Base-by-base conservation (phyloP, 1,139 yeast species). In the Pichia sp. region DNA sequence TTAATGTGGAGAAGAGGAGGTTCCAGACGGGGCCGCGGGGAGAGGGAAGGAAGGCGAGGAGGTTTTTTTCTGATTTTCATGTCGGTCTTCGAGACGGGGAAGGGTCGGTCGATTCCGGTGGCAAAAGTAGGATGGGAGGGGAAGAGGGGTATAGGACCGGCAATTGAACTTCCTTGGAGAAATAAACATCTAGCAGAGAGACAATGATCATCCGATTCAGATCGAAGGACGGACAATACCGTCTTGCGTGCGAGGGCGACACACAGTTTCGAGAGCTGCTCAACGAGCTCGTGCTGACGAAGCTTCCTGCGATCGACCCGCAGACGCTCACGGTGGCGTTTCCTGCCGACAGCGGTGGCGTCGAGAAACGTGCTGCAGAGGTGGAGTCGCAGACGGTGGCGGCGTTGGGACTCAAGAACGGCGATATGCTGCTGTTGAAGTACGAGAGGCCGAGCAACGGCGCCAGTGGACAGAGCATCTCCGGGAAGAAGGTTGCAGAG, bases 161-260 rank as follows among this genome's bases (percentile, higher is more conserved):
- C n/a, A n/a, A n/a, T n/a, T n/a, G n/a, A n/a, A n/a, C n/a, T n/a
- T n/a, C n/a, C n/a, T n/a, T n/a, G n/a, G n/a, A n/a, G n/a, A n/a
- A n/a, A n/a, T n/a, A n/a, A n/a, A n/a, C n/a, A n/a, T n/a, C n/a
- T n/a, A n/a, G n/a, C n/a, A n/a, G n/a, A n/a, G n/a, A n/a, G n/a
- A n/a, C n/a, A 18, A 44, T 71, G 87, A 76, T 83, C 55, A 64
- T 93, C 53, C 77, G 99, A 65, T 88, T 93, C 68, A 78, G 96
- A 64, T 76, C 93, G 39, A 87, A 80, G 61, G 87, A 87, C 62
- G 98, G 98, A 13, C 85, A 83, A 79, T 81, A 80, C 66, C 78
- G 98, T 54, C 75, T 87, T 44, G 67, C 70, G 41, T 80, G 81
- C 22, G 81, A 80, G 19, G 69, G 73, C 3, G 50, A 61, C 0